These are phyloP conservation scores for Penicillium argentinense DNA, from an alignment of 495 filamentous ascomycete species.

Conservation along the genomic window DNA sequence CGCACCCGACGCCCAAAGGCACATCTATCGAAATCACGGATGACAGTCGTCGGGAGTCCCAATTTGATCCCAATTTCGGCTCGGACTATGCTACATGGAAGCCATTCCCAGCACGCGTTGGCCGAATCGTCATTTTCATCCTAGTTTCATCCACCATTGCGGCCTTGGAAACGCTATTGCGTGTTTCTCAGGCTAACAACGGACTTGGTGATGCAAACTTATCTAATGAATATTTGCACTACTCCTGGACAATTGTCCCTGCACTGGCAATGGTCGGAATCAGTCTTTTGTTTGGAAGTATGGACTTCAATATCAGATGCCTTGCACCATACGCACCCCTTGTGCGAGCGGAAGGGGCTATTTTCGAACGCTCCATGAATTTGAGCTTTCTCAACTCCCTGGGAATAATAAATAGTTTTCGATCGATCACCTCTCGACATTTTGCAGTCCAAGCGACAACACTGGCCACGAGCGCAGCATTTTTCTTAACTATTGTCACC, in stretches of 20 bases:
- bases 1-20: not conserved
- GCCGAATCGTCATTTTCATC: conserved; percentile 5
- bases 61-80: not conserved
- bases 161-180: conserved; percentile 8
- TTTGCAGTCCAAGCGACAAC: conserved; percentile 13
- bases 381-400: conserved; percentile 9
- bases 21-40: not conserved
- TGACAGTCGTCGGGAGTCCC: not conserved
- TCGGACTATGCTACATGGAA: conserved; percentile 3
- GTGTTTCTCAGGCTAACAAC: conserved; percentile 6
- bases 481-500: conserved; percentile 12
- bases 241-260: conserved; percentile 15
- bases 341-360: not conserved
- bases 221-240: conserved; percentile 1
- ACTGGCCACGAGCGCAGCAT: conserved; percentile 1
- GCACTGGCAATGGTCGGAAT: conserved; percentile 7
- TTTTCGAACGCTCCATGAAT: conserved; percentile 6
- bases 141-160: conserved; percentile 1
- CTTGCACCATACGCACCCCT: conserved; percentile 14
- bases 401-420: not conserved
- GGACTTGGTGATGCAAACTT: conserved; percentile 9
- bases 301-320: conserved; percentile 14
- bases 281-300: conserved; percentile 1
- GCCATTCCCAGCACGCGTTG: conserved; percentile 9
- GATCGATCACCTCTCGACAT: not conserved